These are phyloP conservation scores for Volvox carteri DNA, from an alignment of 163 green algal genomes.

Conservation along the genomic window DNA sequence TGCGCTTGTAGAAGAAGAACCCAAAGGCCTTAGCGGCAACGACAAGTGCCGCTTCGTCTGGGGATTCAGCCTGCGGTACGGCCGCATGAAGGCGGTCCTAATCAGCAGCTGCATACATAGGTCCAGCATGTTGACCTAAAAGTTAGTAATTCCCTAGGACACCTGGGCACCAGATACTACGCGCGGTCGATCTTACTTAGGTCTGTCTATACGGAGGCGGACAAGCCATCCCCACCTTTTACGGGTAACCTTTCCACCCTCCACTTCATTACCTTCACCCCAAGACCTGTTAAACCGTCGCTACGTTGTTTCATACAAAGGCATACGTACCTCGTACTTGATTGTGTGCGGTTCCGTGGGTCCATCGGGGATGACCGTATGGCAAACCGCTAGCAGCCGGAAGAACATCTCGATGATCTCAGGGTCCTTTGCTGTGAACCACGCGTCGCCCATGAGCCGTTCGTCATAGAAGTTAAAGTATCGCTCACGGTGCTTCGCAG, in stretches of 20 bases:
- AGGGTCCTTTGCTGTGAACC: slow-evolving; percentile 73
- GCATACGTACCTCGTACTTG: slow-evolving; percentile 46
- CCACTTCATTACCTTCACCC: background rate
- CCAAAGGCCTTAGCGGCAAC: slow-evolving; percentile 91
- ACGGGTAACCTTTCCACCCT: too few species aligned
- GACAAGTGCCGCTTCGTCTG: slow-evolving; percentile 93
- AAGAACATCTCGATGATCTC: slow-evolving; percentile 83
- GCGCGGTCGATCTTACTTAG: too few species aligned
- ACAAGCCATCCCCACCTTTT: too few species aligned
- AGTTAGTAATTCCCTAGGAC: too few species aligned
- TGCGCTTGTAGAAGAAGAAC: slow-evolving; percentile 88
- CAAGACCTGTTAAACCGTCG: too few species aligned
- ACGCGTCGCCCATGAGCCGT: slow-evolving; percentile 79
- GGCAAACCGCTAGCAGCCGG: slow-evolving; percentile 90
- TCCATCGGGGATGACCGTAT: slow-evolving; percentile 93
- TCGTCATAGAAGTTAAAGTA: slow-evolving; percentile 94
- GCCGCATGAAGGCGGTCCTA: background rate
- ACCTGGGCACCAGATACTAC: too few species aligned
- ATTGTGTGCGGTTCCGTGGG: slow-evolving; percentile 37
- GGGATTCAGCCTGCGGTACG: slow-evolving; percentile 83
- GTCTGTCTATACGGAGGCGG: too few species aligned
- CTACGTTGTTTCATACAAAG: too few species aligned
- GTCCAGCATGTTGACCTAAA: too few species aligned
- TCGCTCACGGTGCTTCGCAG: slow-evolving; percentile 63
- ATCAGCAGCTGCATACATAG: too few species aligned